Evolutionary conservation across 2,329 filamentous ascomycete species (phyloP), one percentile per base, ranked within the genome.

Genomic region (Sporothrix curviconia): DNA sequence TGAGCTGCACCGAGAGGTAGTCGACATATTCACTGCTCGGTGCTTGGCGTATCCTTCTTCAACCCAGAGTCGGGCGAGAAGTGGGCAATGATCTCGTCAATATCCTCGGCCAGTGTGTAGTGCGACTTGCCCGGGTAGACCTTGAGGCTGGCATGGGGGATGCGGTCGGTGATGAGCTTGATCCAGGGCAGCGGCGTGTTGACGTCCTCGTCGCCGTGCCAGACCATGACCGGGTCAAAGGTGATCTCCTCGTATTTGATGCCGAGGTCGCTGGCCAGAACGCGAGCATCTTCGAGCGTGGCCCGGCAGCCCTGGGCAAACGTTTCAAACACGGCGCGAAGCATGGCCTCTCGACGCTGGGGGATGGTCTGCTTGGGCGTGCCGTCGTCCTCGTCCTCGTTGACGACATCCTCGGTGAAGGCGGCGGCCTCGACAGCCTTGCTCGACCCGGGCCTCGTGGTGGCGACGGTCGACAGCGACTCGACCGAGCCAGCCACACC

Each of bases 51-150:
- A 25, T 3, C 37, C 28, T 24, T n/a, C 32, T 51, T 42, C 25
- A 28, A n/a, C 15, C n/a, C 24, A 6, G 14, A 9, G 22, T 43
- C 17, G 22, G 25, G 17, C 15, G 52, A 43, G 24, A 59, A 57
- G n/a, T 36, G 12, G 22, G 17, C 34, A 15, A 63, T n/a, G 14
- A 63, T 57, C 19, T 59, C 60, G 12, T 62, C 56, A 37, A 56
- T 1, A 8, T 60, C 28, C 19, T 55, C 51, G 14, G 12, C 17
- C 34, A 63, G 22, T 12, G n/a, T 36, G 37, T 42, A 52, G 58
- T 73, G 71, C 3, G 64, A 69, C 7, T 72, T 69, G 1, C 66
- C 65, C 14, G 66, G 64, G 39, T 67, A 71, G 59, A 73, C 71
- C 2, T 62, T 60, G 9, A 75, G 59, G 3, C 60, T 60, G 4